phyloP scores from a whole-genome alignment of 805 yeast genomes.

The Pichia nanzhaoensis region DNA sequence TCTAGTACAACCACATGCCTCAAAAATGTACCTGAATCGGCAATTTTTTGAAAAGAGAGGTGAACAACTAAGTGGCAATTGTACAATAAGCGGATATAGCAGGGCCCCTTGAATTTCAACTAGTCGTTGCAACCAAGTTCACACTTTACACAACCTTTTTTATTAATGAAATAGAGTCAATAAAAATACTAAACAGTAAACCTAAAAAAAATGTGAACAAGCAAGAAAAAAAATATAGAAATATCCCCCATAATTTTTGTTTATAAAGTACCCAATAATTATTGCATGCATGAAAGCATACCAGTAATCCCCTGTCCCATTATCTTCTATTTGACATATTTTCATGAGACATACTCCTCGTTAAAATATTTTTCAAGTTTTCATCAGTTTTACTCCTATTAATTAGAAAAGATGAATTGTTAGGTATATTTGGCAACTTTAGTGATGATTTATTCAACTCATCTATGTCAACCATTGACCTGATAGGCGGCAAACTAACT shows the following conservation, averaged over 20 bases:
- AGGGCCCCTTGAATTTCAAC: too few species aligned
- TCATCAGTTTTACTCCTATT: conserved; percentile 23
- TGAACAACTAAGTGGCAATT: too few species aligned
- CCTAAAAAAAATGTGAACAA: not conserved
- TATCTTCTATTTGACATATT: conserved; percentile 14
- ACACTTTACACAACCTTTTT: too few species aligned
- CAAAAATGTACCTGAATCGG: too few species aligned
- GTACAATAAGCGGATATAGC: too few species aligned
- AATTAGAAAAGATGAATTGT: not conserved
- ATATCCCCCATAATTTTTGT: not conserved
- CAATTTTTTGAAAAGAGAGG: too few species aligned
- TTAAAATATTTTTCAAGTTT: conserved; percentile 24
- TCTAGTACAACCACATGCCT: too few species aligned
- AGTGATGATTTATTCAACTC: conserved; percentile 3
- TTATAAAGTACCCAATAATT: not conserved
- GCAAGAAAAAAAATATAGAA: not conserved
- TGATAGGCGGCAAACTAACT: conserved; percentile 29
- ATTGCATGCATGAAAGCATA: not conserved
- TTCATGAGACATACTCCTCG: conserved; percentile 23
- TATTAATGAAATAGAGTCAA: not conserved
- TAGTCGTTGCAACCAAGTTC: too few species aligned
- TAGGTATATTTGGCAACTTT: not conserved
- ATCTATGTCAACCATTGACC: conserved; percentile 23
- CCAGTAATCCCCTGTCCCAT: not conserved
- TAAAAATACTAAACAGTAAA: not conserved